phyloP scores from a whole-genome alignment of 2,329 filamentous ascomycete genomes.

The Trichoderma citrinoviride region DNA sequence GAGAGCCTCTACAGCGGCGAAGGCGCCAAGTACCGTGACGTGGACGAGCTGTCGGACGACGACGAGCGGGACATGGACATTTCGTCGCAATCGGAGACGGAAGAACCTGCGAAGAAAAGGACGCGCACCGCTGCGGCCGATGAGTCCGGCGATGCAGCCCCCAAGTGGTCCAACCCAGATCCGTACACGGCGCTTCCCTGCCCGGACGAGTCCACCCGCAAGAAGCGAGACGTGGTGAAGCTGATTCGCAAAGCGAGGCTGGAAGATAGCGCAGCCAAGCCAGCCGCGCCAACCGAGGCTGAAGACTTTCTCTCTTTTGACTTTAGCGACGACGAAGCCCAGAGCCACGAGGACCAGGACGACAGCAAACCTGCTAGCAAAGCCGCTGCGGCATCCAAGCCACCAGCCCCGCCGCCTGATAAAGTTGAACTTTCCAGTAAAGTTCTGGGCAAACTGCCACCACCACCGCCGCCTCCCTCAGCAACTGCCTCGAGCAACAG shows the following conservation, averaged over 20 bases:
- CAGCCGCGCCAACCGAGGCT: slow-evolving; percentile 53
- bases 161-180: slow-evolving; percentile 95
- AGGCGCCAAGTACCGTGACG: slow-evolving; percentile 50
- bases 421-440: background rate
- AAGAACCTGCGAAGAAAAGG: slow-evolving; percentile 42
- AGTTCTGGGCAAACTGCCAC: slow-evolving; percentile 20
- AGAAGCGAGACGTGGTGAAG: slow-evolving; percentile 84
- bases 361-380: too few relatives aligned
- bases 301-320: slow-evolving; percentile 92
- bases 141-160: slow-evolving; percentile 46
- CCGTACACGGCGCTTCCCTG: slow-evolving; percentile 87
- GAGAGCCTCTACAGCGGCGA: slow-evolving; percentile 47
- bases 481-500: background rate
- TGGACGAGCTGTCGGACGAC: slow-evolving; percentile 61
- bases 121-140: slow-evolving; percentile 31
- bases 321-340: slow-evolving; percentile 56
- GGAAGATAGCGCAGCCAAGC: slow-evolving; percentile 48
- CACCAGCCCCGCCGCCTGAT: slow-evolving; percentile 24
- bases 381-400: slow-evolving; percentile 21
- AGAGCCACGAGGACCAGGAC: slow-evolving; percentile 27
- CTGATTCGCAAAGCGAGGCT: slow-evolving; percentile 87
- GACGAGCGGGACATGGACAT: slow-evolving; percentile 65
- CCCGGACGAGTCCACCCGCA: slow-evolving; percentile 66
- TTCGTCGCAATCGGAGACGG: slow-evolving; percentile 41
- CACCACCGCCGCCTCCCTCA: slow-evolving; percentile 25